Conservation (phyloP, 2,329 filamentous ascomycete species). For the Neonectria hederae region DNA sequence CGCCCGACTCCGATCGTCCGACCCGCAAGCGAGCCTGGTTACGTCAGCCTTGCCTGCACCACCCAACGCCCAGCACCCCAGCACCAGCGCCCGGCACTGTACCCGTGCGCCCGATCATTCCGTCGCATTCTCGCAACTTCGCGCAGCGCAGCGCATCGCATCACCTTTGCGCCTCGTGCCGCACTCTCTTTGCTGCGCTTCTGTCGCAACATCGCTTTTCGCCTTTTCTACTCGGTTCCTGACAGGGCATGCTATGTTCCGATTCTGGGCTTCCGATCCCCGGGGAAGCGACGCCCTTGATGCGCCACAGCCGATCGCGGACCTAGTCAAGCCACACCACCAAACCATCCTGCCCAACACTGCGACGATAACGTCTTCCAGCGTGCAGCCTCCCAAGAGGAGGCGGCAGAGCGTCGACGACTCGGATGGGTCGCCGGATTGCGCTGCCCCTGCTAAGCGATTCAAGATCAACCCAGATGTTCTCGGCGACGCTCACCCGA, state of each 20-base stretch:
- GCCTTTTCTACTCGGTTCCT: constrained; percentile 33
- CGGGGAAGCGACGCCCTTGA: constrained; percentile 65
- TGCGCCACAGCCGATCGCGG: constrained; percentile 53
- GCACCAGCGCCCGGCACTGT: constrained; percentile 7
- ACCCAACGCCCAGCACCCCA: constrained; percentile 24
- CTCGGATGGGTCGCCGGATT: constrained; percentile 38
- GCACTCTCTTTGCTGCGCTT: constrained; percentile 28
- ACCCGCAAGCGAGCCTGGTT: constrained; percentile 41
- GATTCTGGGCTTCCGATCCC: constrained; percentile 68
- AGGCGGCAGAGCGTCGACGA: constrained; percentile 49
- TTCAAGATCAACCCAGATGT: constrained; percentile 47
- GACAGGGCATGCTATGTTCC: constrained; percentile 65
- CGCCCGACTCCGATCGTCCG: constrained; percentile 42
- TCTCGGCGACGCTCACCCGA: constrained; percentile 35
- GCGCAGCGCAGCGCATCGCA: constrained; percentile 36
- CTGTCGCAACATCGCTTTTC: constrained; percentile 28
- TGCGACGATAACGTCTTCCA: constrained; percentile 39
- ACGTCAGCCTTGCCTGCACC: constrained; percentile 46
- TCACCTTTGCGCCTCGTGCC: constrained; percentile 17
- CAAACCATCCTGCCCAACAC: constrained; percentile 44
- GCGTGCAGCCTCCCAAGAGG: constrained; percentile 51
- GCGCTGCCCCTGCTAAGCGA: constrained; percentile 53
- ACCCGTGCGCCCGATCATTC: constrained; percentile 26
- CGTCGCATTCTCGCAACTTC: constrained; percentile 26
- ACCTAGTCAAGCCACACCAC: constrained; percentile 43